Evolutionary conservation across 495 filamentous ascomycete species (phyloP), one percentile per base, ranked within the genome.

Genomic region (Astrothelium macrocarpum): DNA sequence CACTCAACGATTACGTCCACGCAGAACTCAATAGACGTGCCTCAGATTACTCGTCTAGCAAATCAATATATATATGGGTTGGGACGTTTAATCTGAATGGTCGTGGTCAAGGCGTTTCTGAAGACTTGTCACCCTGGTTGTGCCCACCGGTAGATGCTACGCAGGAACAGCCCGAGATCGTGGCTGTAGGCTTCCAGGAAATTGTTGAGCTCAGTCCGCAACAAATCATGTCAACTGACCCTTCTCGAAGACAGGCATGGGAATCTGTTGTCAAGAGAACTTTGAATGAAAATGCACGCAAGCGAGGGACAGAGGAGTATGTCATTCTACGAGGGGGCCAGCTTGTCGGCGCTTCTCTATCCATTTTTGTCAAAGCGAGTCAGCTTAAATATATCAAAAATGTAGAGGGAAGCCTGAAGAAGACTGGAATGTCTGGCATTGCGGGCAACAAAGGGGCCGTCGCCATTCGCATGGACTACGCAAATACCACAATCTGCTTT

Each of bases 151-250:
- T 83, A 1, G 79, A 79, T 32, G 66, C 71, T 9, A 73, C 77
- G 25, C 80, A 84, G 49, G 67, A 79, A 61, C 78, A 82, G 25
- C 89, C 95, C 25, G 85, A 91, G 58, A 87, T 99, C 36, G 83
- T 95, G 59, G 91, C 85, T 10, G 85, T 96, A 32, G 94, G 90
- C 0, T 97, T 99, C 68, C 94, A 99, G 69, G 94, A 99, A 76
- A 97, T 99, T 61, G 95, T 99, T 18, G 87, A 93, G 70, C 80
- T 99, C 16, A 96, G 90, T 69, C 93, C 95, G 20, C 93, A 97
- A 73, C 95, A 99, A 71, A 97, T 99, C 70, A 97, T 99, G 91
- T 95, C 94, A 61, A 97, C 91, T 43, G 92, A 97, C 78, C 94
- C 95, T 26, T 82, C 82, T 10, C 84, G 89, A 62, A 87, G 92